Evolutionary conservation across 257 asterid genomes (phyloP).

Genomic region (Fraxinus cuspidata): DNA sequence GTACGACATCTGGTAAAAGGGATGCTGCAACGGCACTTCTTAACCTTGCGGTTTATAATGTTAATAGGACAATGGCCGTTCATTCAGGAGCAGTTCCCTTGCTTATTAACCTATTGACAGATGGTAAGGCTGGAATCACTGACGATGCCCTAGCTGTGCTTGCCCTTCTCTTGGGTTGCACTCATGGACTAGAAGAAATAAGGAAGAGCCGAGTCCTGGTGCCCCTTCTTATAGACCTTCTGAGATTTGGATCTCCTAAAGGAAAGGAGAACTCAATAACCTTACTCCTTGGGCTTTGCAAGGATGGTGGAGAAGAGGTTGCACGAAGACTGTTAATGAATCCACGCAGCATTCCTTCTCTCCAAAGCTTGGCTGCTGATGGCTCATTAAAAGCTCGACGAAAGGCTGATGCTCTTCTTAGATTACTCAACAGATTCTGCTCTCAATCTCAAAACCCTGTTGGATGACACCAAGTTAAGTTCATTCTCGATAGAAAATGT

Average conservation of each 20-base stretch:
- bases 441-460: conserved; percentile 44
- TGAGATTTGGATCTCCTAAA: conserved; percentile 77
- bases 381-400: conserved; percentile 71
- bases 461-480: conserved; percentile 26
- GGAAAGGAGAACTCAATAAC: conserved; percentile 83
- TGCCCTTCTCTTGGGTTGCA: conserved; percentile 62
- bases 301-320: conserved; percentile 75
- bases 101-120: conserved; percentile 66
- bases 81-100: conserved; percentile 70
- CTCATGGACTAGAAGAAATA: conserved; percentile 67
- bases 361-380: conserved; percentile 58
- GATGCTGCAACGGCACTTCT: conserved; percentile 90
- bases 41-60: conserved; percentile 64
- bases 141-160: conserved; percentile 79
- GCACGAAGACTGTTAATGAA: conserved; percentile 67
- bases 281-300: conserved; percentile 73
- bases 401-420: conserved; percentile 82
- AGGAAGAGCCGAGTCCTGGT: conserved; percentile 58
- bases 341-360: conserved; percentile 76
- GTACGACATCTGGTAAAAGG: conserved; percentile 66
- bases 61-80: conserved; percentile 47
- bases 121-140: conserved; percentile 81
- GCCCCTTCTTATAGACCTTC: conserved; percentile 73
- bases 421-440: conserved; percentile 81
- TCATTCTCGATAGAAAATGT: conserved; percentile 26